Base-by-base conservation (phyloP, 2,329 filamentous ascomycete species). In the Penicillium fuscoglaucum region DNA sequence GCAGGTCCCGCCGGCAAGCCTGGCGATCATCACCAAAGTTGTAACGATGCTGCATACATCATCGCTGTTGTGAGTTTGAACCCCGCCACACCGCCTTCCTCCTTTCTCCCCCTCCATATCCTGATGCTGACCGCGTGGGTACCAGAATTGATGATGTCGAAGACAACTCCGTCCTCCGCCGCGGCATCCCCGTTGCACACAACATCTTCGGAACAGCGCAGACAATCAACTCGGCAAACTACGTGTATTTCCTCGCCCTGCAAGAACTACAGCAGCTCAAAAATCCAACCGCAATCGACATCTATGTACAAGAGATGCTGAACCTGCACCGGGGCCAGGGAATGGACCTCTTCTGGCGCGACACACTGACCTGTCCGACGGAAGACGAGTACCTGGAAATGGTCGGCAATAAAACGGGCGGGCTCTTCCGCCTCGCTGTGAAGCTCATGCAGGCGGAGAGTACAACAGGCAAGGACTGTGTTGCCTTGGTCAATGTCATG, bases 401-500 rank as follows among this genome's bases (percentile, higher is more conserved):
- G 79, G 76, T 81, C 10, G 76, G 76, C 28, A 78, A 80, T 54
- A 81, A 82, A 59, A 82, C 79, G 0, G 79, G 79, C 5, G 79
- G 77, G 5, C 66, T 82, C 12, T 81, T 82, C 65, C 70, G 77
- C 12, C 67, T 82, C 8, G 75, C 77, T 0, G 70, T 77, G 15
- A 76, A 79, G 55, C 62, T 82, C 17, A 80, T 81, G 78, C 74
- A 78, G 59, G 74, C 74, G 4, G 76, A 79, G 55, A 76, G 73
- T 46, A 58, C 59, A 9, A 69, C 73, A 3, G 71, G 61, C n/a
- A 74, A 69, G 48, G 76, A 81, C 61, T 79, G 76, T 52, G 75
- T 79, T 17, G 70, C 91, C 19, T 85, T 99, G 19, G 90, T 96
- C 70, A 96, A 78, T 56, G 65, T 79, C 45, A 71, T 79, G 68